phyloP scores from a whole-genome alignment of 768 basidiomycete species.

The Agrocybe pediades region DNA sequence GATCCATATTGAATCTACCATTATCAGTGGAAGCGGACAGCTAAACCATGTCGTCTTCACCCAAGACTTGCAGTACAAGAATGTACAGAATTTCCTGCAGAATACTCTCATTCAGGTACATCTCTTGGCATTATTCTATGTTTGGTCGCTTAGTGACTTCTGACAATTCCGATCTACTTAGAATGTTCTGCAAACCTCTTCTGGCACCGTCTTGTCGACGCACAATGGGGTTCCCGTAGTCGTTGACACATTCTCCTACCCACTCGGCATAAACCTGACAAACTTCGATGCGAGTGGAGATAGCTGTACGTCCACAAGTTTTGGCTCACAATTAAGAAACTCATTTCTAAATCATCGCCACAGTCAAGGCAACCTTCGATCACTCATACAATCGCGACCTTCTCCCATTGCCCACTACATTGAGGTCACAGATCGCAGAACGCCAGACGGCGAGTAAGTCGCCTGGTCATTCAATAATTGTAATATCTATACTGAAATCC shows the following conservation, averaged over 20 bases:
- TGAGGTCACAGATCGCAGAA: conserved; percentile 58
- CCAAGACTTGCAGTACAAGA: conserved; percentile 64
- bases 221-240: conserved; percentile 43
- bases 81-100: conserved; percentile 62
- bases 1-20: conserved; percentile 61
- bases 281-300: conserved; percentile 32
- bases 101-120: conserved; percentile 41
- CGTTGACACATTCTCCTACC: conserved; percentile 45
- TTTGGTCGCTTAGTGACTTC: not conserved
- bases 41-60: conserved; percentile 55
- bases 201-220: conserved; percentile 36
- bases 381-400: conserved; percentile 68
- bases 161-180: conserved; percentile 13
- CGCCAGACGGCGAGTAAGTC: conserved; percentile 59
- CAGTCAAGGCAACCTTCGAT: conserved; percentile 59
- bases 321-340: conserved; percentile 3
- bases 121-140: not conserved
- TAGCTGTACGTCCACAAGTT: conserved; percentile 32
- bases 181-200: conserved; percentile 43
- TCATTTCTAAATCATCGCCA: not conserved
- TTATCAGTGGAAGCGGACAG: conserved; percentile 63
- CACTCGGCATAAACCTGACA: conserved; percentile 46
- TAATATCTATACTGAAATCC: not conserved
- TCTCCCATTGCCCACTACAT: conserved; percentile 58
- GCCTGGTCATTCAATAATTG: not conserved